Evolutionary conservation across 2,329 filamentous ascomycete genomes (phyloP).

Genomic region (Alternaria ventricosa): DNA sequence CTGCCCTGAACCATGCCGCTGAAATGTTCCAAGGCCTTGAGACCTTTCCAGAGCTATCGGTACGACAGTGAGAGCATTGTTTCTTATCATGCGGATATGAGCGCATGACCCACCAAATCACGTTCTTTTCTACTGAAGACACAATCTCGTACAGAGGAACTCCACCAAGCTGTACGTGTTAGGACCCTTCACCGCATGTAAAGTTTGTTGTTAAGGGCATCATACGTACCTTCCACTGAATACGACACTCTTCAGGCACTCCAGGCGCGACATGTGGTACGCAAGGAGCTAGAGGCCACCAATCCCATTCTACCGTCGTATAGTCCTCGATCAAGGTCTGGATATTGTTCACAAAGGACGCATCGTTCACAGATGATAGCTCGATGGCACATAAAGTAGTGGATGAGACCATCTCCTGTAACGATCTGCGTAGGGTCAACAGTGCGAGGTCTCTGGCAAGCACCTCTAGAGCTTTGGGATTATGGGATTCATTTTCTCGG

Average conservation of each 20-base stretch:
- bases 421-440: no score
- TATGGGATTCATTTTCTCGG: no score
- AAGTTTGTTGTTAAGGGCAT: no score
- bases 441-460: no score
- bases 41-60: not conserved
- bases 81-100: accelerated
- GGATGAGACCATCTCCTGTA: no score
- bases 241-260: not conserved
- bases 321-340: not conserved
- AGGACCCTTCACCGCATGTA: no score
- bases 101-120: not conserved
- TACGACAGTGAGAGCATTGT: not conserved
- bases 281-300: not conserved
- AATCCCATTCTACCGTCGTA: not conserved
- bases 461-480: no score
- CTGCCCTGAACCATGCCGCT: no score
- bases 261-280: not conserved
- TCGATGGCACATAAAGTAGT: no score
- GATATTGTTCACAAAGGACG: not conserved
- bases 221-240: not conserved
- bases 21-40: no score
- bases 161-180: not conserved
- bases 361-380: no score
- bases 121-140: not conserved
- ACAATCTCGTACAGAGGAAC: not conserved